phyloP scores from a whole-genome alignment of 129 eudicot genomes.

The Helichrysum umbraculigerum region DNA sequence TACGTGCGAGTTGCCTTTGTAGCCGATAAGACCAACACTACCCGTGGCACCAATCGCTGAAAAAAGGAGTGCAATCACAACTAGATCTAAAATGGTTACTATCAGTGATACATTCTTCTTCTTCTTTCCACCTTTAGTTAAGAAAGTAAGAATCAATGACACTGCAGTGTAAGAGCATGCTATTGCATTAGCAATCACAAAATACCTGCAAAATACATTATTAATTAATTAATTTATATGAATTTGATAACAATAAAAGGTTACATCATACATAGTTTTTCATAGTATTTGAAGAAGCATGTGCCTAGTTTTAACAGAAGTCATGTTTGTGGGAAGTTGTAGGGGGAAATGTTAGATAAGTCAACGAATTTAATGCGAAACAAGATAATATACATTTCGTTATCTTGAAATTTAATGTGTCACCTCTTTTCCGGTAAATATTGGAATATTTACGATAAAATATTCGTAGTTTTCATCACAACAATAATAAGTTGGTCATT shows the following conservation, averaged over 20 bases:
- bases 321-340: slow-evolving; percentile 18
- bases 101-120: slow-evolving; percentile 26
- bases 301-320: neutral
- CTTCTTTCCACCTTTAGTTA: slow-evolving; percentile 40
- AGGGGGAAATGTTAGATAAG: neutral
- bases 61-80: slow-evolving; percentile 59
- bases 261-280: too few relatives aligned
- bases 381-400: slow-evolving; percentile 17
- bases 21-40: slow-evolving; percentile 58
- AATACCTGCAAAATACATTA: slow-evolving; percentile 55
- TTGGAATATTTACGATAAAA: neutral
- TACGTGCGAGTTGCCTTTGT: slow-evolving; percentile 63
- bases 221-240: too few relatives aligned
- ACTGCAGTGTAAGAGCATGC: slow-evolving; percentile 53
- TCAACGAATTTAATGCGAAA: slow-evolving; percentile 1
- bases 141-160: slow-evolving; percentile 47
- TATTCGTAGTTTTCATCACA: neutral
- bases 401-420: slow-evolving; percentile 16
- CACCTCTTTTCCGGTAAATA: neutral
- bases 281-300: neutral
- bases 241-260: too few relatives aligned
- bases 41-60: slow-evolving; percentile 60
- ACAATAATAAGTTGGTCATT: neutral
- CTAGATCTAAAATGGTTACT: slow-evolving; percentile 45
- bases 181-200: slow-evolving; percentile 63